Evolutionary conservation across 768 basidiomycete genomes (phyloP).

Genomic region (Terana coerulea): DNA sequence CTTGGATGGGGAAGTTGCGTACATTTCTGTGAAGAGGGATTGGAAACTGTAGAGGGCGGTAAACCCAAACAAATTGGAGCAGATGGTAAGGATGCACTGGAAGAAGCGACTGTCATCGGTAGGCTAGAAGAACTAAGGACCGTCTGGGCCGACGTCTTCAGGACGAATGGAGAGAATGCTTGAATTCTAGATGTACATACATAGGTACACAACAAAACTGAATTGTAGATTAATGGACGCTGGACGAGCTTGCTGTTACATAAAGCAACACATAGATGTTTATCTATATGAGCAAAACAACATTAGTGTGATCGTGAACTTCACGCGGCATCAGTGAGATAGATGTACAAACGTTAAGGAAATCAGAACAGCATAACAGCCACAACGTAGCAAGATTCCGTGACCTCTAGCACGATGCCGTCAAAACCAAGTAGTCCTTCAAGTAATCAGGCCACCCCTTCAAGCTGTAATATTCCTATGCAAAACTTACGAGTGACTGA

Average conservation of each 20-base stretch:
- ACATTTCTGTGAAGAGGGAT: slow-evolving; percentile 70
- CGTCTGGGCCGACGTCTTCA: slow-evolving; percentile 78
- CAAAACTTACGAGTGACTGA: slow-evolving; percentile 59
- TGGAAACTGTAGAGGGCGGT: slow-evolving; percentile 63
- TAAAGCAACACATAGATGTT: not conserved
- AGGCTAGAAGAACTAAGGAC: slow-evolving; percentile 62
- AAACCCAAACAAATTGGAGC: slow-evolving; percentile 41
- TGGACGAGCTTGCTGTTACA: not conserved
- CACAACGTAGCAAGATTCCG: slow-evolving; percentile 73
- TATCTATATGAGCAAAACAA: no score
- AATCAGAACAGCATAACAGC: slow-evolving; percentile 58
- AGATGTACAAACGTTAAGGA: not conserved
- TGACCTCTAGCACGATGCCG: slow-evolving; percentile 76
- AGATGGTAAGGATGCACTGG: slow-evolving; percentile 33
- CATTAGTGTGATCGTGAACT: no score
- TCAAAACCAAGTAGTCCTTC: slow-evolving; percentile 70
- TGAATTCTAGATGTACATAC: not conserved
- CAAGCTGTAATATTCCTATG: no score
- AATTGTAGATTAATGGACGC: not conserved
- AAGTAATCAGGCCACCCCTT: not conserved
- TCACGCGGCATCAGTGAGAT: no score
- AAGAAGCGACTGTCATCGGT: slow-evolving; percentile 47
- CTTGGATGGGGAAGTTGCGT: slow-evolving; percentile 73
- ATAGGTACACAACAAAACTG: no score
- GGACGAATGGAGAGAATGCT: slow-evolving; percentile 15